phyloP scores from a whole-genome alignment of 2,329 filamentous ascomycete species.

The Colletotrichum euphorbiae region DNA sequence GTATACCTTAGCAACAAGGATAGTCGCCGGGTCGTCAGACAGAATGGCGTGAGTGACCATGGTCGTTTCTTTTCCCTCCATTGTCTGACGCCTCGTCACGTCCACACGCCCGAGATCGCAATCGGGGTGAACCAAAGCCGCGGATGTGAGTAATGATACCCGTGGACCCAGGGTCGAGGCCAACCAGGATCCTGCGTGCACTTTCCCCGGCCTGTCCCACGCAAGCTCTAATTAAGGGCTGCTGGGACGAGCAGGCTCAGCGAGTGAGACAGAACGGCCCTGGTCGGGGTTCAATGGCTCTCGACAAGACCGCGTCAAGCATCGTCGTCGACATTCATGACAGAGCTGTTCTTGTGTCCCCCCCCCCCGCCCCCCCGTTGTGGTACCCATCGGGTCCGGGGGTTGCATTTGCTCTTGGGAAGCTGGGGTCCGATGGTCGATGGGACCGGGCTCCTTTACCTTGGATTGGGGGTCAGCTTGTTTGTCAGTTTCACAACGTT shows the following conservation, averaged over 20 bases:
- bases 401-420: slow-evolving; percentile 6
- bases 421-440: not conserved
- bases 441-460: not conserved
- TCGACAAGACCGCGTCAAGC: no score
- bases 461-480: not conserved
- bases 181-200: not conserved
- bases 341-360: not conserved
- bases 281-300: not conserved
- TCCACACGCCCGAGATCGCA: slow-evolving; percentile 15
- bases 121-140: slow-evolving; percentile 30
- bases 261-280: not conserved
- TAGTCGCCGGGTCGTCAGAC: no score
- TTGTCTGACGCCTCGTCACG: not conserved
- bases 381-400: slow-evolving; percentile 1
- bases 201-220: not conserved
- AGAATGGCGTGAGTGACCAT: not conserved
- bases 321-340: not conserved
- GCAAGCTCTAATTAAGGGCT: not conserved
- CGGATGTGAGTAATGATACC: slow-evolving; percentile 35
- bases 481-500: slow-evolving; percentile 3
- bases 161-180: slow-evolving; percentile 10
- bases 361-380: not conserved
- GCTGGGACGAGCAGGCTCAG: no score
- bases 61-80: slow-evolving; percentile 1
- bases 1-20: not conserved